Evolutionary conservation across 345 rosid genomes (phyloP), one percentile per base, ranked within the genome.

Genomic region (Corymbia maculata): DNA sequence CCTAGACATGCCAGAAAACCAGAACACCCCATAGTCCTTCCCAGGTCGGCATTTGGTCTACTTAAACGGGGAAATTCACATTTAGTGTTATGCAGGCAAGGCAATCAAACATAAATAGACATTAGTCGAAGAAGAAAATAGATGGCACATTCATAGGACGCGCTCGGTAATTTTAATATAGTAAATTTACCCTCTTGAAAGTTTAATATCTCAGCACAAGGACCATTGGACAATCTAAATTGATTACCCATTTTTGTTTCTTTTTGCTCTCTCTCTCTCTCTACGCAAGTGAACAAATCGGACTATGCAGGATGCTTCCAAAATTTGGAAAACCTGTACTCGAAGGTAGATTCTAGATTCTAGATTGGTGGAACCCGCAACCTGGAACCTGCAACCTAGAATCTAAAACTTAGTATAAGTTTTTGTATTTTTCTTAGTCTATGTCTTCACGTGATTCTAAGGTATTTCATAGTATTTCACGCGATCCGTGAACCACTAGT

Each of bases 141-240:
- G 16, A 28, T 61, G 30, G 0, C 32, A 12, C 16, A 28, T 61
- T 6, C 7, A 61, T 61, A 14, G 28, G 7, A 61, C 28, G 11
- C 2, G 13, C 32, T 53, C 19, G 59, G 21, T 0, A 53, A 53
- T 3, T 53, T 22, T 0, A 10, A 0, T 57, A 22, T 9, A 57
- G 28, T 22, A 9, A 22, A 57, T 57, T 57, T 57, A 22, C 0
- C 13, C 64, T 57, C 3, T 9, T 57, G 28, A 57, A 57, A 57
- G 64, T 57, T 2, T 57, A 0, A 57, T 57, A 57, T 57, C 64
- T 57, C 0, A 57, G 64, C 64, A 57, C n/a, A 5, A 24, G n/a
- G 64, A 57, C 64, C 64, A 2, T 22, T 57, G 64, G 30, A 26
- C 8, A 61, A 28, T 26, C 0, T 6, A 3, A 59, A 26, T 24